Base-by-base conservation (phyloP, 257 asterid genomes). In the Anisodus acutangulus region DNA sequence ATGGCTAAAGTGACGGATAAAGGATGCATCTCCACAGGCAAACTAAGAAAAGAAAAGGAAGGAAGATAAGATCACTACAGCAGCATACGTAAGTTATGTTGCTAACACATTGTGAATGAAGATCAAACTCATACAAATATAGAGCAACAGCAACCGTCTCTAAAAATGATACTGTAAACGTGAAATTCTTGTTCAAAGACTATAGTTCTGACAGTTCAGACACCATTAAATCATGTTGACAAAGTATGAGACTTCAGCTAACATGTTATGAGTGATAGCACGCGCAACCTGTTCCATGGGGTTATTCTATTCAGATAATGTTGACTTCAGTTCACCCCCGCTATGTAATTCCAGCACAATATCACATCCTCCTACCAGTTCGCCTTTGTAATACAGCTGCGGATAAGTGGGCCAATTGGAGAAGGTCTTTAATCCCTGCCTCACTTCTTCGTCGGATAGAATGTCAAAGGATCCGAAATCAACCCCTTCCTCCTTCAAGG, bases 341-440 rank as follows among this genome's bases (percentile, higher is more conserved):
- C 85, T 87, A 55, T 64, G 91, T 85, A 97, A 79, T 89, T 93
- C 99, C 93, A 95, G 76, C 81, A 97, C 91, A 13, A 97, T 97
- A 87, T 93, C 99, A 81, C 98, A 97, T 2, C 99, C 99, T 84
- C 99, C 99, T 26, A 95, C 86, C 90, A 97, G 82, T 89, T 97
- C 99, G 3, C 99, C 98, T 83, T 95, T 93, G 90, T 91, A 93
- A 85, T 97, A 97, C 13, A 97, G 84, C 94, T 97, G 99, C 0
- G 99, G 99, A 83, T 89, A 97, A 10, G 99, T 97, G 4, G 99
- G 99, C 99, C 99, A 95, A 90, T 97, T 97, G 12, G 99, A 93
- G 85, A 84, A 92, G 2, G 90, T 70, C 93, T 97, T 95, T 88
- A 97, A 41, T 45, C 98, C 98, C 87, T 95, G 98, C 93, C 99